Evolutionary conservation across 129 eudicot species (phyloP), one percentile per base, ranked within the genome.

Genomic region (Glebionis coronaria): DNA sequence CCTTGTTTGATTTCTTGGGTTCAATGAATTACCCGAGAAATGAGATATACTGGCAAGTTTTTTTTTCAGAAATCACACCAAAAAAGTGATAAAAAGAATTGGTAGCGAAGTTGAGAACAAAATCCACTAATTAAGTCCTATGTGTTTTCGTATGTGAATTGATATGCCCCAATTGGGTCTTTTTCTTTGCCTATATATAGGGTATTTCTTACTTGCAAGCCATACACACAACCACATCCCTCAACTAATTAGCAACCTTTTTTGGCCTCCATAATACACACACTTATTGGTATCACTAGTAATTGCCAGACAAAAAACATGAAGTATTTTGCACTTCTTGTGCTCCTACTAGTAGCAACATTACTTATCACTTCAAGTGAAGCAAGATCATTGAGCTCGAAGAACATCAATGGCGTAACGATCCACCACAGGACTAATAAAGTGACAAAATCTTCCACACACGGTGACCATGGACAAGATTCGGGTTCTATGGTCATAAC

Each of bases 191-290:
- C 64, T 68, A 76, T 76, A 76, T 68, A 76, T 68, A 76, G 49
- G 40, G 38, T 62, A 67, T 67, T 15, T 68, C 70, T 60, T 75
- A 75, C 79, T 75, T 68, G 64, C 75, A 68, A 75, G 69, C 49
- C 28, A 73, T 38, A 45, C 14, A 65, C 46, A 56, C 63, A 19
- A 31, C 66, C 56, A 35, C 66, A 28, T 35, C 44, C 68, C 63
- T 28, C 44, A 38, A 12, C 18, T 23, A 47, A 12, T 27, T 23
- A 47, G 9, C 42, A 58, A 49, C 15, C 56, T 16, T 56, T n/a
- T 7, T 50, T 29, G 25, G 15, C 49, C 45, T 68, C 58, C 8
- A 19, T 47, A 20, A 67, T 66, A 60, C 14, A 46, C 61, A 51
- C 16, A 20, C 42, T 51, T 60, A 50, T 58, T 45, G 27, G 54